Evolutionary conservation across 2,329 filamentous ascomycete genomes (phyloP), one percentile per base, ranked within the genome.

Genomic region (Trichocomaceae sp.): DNA sequence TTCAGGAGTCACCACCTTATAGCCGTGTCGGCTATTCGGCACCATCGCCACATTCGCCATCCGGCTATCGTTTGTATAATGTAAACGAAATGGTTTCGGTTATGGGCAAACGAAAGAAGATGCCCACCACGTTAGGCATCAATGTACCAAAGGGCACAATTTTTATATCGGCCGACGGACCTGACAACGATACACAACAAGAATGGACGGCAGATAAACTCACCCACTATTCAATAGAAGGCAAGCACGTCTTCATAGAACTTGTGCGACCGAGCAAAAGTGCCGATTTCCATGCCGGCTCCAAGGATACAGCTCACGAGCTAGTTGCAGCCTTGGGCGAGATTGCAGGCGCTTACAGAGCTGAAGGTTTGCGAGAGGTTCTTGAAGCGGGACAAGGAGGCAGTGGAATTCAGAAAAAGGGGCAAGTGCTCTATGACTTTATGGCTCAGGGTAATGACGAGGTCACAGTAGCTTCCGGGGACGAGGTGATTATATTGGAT

Each of bases 51-150:
- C 67, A 71, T 29, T 85, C 86, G 1, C 88, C 88, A 5, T 88
- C 88, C 17, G 89, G 88, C 1, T 97, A 91, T 67, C 91, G 95
- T 66, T 79, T 97, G 70, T 97, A 96, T 74, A 96, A 96, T 64
- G 91, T 97, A 64, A 95, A 91, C 68, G 92, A 97, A 73, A 96
- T 96, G 87, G 83, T 96, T 4, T 92, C 90, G n/a, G 84, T 93
- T 45, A 91, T 96, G 83, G 92, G 92, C 55, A 96, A 95, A 76
- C 87, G 88, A 65, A 96, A 96, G 78, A 97, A 97, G 75, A 93
- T 96, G 88, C 90, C 92, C 1, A 96, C 90, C n/a, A 96, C 89
- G 0, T 73, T 97, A 37, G 92, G 92, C n/a, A 86, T 97, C 66
- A 96, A 97, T 67, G 78, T 93, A 54, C 85, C 86, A 47, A 95